Base-by-base conservation (phyloP, 495 filamentous ascomycete species). In the Rhypophila decipiens region DNA sequence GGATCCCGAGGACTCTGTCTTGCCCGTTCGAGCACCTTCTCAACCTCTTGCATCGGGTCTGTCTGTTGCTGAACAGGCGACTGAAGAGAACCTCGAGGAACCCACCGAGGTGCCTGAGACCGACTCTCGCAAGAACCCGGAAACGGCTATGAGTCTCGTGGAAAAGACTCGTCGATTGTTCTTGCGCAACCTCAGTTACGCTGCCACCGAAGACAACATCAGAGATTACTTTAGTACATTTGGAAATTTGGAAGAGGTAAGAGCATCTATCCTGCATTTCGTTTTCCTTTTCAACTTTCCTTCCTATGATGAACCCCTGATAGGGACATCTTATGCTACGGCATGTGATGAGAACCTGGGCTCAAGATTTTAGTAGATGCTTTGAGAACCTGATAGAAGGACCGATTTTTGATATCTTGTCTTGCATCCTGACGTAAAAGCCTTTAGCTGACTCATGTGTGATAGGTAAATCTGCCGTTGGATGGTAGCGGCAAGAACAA, bases 301-400 rank as follows among this genome's bases (percentile, higher is more conserved):
- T 58, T 64, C 76, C 65, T 61, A 75, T 90, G 91, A 96, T 96
- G 91, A 96, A 84, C 67, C 79, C 79, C 85, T 85, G 91, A 96
- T 97, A 97, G 93, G 93, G 93, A 96, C 91, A 97, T 77, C 90
- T 86, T 82, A 96, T 93, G 83, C 81, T 84, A 50, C 34, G 46
- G 73, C 69, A 73, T 71, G 49, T 77, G 76, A 78, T 75, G 76
- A 67, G 70, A 77, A 69, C 52, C 52, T 71, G 74, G 75, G 74
- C 69, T 72, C 67, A 70, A 65, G 73, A 77, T 80, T 79, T 79
- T 80, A 78, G 75, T 80, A 80, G 76, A 78, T 80, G 70, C 74
- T 75, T 69, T 58, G 69, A 68, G 60, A 68, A 60, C 70, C 73
- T 70, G 65, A 71, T 56, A 67, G 50, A 61, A 48, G 60, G 52